Base-by-base conservation (phyloP, 2,329 filamentous ascomycete genomes). In the Clonostachys solani region DNA sequence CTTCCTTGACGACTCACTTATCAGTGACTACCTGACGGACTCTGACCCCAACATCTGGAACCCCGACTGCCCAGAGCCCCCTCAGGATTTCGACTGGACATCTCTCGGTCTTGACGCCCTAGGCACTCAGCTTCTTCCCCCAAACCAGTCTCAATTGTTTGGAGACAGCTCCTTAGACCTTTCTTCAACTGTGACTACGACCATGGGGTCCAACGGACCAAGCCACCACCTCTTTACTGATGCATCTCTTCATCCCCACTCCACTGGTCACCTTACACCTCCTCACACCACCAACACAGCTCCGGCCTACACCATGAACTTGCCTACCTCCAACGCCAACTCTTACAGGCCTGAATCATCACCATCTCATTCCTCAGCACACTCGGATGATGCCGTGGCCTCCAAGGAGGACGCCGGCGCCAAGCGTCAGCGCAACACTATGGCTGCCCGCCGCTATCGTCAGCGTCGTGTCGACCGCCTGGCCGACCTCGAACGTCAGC, bases 401-500 rank as follows among this genome's bases (percentile, higher is more conserved):
- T 52, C 54, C 33, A 59, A 55, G 6, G 55, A 55, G 16, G 55
- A 60, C 8, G 58, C 62, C 12, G 48, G 54, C 15, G 51, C 53
- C 23, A 87, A 87, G 63, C 81, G 85, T 29, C 78, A 80, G 51
- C 77, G 80, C 51, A 88, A 89, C 63, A 88, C 84, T 13, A 73
- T 86, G 51, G 84, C 85, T n/a, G 85, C 85, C 33, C 77, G 83
- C 51, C 83, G 84, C 51, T 88, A 87, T 60, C 80, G 85, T 23
- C 84, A 88, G 61, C 86, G 85, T 61, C 80, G 83, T 42, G 73
- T 87, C 34, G 84, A 88, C 55, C 80, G 83, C 51, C 79, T 87
- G 61, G 67, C 66, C 23, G 77, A 80, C 50, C 72, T 89, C 33
- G 84, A 88, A 62, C 62, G 67, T 9, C 75, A 79, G 17, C 66